Evolutionary conservation across 768 basidiomycete species (phyloP).

Genomic region (Tylopilus vinaceipallidus): DNA sequence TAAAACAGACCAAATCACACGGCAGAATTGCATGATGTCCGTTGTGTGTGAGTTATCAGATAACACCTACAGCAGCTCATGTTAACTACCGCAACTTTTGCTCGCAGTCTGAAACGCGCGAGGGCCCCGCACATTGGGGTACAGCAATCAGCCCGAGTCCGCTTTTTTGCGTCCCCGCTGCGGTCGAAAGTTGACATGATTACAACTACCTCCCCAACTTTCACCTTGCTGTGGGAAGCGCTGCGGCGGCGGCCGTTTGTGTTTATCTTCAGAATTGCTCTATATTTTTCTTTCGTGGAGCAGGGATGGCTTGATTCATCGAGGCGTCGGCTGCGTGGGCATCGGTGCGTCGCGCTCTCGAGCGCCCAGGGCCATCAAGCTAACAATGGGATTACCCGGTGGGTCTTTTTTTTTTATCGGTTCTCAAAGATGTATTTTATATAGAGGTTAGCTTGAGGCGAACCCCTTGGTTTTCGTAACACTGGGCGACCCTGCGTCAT

Average conservation of each 20-base stretch:
- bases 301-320: neutral
- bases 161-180: neutral
- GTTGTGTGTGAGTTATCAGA: neutral
- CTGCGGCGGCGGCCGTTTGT: neutral
- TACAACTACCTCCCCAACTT: neutral
- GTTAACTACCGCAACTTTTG: no score
- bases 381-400: neutral
- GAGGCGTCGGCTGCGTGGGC: no score
- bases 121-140: no score
- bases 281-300: neutral
- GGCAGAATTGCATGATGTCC: no score
- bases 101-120: no score
- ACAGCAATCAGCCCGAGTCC: no score
- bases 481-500: neutral
- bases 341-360: no score
- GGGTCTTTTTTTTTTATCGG: neutral
- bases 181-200: no score
- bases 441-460: no score
- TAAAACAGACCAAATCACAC: neutral
- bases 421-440: neutral
- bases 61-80: neutral
- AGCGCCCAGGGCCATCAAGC: no score
- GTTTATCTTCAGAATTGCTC: neutral
- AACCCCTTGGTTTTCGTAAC: neutral
- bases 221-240: neutral